A percentile compares a stretch with the other conserved stretches of the same genome.
phyloP scores from a whole-genome alignment of 1,139 yeast species.

The Petasospora fabianii region DNA sequence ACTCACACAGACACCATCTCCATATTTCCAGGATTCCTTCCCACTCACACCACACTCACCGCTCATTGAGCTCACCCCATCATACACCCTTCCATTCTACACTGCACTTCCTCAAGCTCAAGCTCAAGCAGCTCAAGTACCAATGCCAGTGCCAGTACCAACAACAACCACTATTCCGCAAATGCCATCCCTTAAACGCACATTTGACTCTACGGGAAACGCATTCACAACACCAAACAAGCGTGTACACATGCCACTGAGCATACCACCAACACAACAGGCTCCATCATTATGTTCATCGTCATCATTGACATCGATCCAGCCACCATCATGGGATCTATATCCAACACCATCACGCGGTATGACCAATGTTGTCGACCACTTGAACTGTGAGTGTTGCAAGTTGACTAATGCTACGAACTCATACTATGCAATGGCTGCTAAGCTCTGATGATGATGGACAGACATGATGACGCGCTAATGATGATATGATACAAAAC shows the following conservation, averaged over 20 bases:
- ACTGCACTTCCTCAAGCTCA: not conserved
- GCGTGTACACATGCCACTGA: not conserved
- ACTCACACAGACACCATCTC: not conserved
- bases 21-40: conserved; percentile 4
- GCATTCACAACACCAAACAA: not conserved
- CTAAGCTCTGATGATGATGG: conserved; percentile 11
- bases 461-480: too few relatives aligned
- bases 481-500: too few relatives aligned
- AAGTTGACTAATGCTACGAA: conserved; percentile 21
- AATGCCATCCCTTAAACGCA: too few relatives aligned
- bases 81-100: not conserved
- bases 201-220: too few relatives aligned
- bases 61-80: conserved; percentile 6
- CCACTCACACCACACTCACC: conserved; percentile 26
- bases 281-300: not conserved
- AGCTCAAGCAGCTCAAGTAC: too few relatives aligned
- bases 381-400: conserved; percentile 20
- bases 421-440: conserved; percentile 11
- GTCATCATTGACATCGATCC: not conserved
- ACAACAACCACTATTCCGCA: too few relatives aligned
- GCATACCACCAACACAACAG: too few relatives aligned
- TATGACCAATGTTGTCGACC: too few relatives aligned
- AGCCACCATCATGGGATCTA: not conserved
- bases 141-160: too few relatives aligned
- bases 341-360: not conserved